These are phyloP conservation scores for Metahyphopichia silvanorum DNA, from an alignment of 805 yeast genomes.

Conservation along the genomic window DNA sequence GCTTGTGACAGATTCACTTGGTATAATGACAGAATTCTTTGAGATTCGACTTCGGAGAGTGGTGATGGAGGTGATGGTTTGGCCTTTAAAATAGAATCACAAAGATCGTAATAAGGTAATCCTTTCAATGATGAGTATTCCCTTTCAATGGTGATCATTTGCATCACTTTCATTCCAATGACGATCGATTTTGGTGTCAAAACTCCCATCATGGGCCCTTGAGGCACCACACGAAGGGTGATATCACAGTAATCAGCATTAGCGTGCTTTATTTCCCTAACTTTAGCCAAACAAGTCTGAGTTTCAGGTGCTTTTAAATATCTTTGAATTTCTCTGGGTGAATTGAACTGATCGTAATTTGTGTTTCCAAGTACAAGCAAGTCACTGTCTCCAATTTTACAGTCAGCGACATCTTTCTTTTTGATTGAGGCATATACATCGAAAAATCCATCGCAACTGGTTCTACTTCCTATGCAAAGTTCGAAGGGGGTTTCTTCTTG, in stretches of 20 bases:
- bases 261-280: conserved; percentile 66
- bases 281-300: conserved; percentile 74
- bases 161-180: conserved; percentile 72
- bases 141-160: conserved; percentile 89
- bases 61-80: conserved; percentile 46
- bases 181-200: conserved; percentile 64
- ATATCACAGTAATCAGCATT: conserved; percentile 69
- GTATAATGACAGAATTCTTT: conserved; percentile 44
- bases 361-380: conserved; percentile 59
- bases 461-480: conserved; percentile 71
- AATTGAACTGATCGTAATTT: no score
- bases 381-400: conserved; percentile 71
- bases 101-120: conserved; percentile 74
- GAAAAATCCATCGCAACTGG: conserved; percentile 80
- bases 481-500: conserved; percentile 60
- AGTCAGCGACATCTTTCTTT: conserved; percentile 46
- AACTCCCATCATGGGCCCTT: conserved; percentile 48
- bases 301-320: conserved; percentile 25
- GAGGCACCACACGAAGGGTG: conserved; percentile 63
- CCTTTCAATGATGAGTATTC: conserved; percentile 85
- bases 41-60: conserved; percentile 31
- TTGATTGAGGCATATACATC: conserved; percentile 78
- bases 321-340: conserved; percentile 12
- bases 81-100: conserved; percentile 65
- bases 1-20: conserved; percentile 89